Evolutionary conservation across 2,329 filamentous ascomycete species (phyloP).

Genomic region (Sclerotinia sclerotiorum): DNA sequence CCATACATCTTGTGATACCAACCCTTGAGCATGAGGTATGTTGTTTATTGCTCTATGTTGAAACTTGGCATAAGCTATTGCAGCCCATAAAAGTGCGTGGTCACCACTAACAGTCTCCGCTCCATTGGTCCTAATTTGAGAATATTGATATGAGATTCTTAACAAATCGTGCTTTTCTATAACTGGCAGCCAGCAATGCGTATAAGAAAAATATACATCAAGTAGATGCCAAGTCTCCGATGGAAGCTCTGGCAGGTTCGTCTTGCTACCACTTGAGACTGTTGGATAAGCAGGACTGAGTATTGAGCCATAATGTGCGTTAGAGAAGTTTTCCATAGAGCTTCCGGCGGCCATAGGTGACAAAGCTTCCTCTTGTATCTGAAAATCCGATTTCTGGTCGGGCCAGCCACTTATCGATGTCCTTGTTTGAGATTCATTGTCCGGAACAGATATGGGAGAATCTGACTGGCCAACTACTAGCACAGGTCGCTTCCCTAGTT

Average conservation of each 20-base stretch:
- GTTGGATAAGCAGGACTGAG: slow-evolving; percentile 27
- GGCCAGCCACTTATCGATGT: slow-evolving; percentile 11
- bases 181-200: slow-evolving; percentile 74
- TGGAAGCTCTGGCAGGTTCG: slow-evolving; percentile 34
- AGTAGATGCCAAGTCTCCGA: slow-evolving; percentile 50
- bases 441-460: slow-evolving; percentile 6
- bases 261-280: slow-evolving; percentile 18
- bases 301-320: slow-evolving; percentile 29
- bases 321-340: neutral
- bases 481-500: slow-evolving; percentile 26
- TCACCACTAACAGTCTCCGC: slow-evolving; percentile 37
- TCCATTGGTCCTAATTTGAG: slow-evolving; percentile 27
- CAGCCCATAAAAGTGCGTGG: slow-evolving; percentile 60
- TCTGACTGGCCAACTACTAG: neutral
- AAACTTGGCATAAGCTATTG: slow-evolving; percentile 56
- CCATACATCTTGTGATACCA: slow-evolving; percentile 30
- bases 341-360: neutral
- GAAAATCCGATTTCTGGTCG: slow-evolving; percentile 21
- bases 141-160: slow-evolving; percentile 39
- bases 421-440: neutral
- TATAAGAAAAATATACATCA: slow-evolving; percentile 73
- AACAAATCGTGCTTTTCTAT: slow-evolving; percentile 58
- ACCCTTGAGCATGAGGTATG: slow-evolving; percentile 33
- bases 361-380: slow-evolving; percentile 7
- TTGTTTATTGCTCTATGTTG: slow-evolving; percentile 44